A percentile compares a stretch with the other conserved stretches of the same genome.
phyloP scores from a whole-genome alignment of 306 rosid genomes.

The Citrullus colocynthis region DNA sequence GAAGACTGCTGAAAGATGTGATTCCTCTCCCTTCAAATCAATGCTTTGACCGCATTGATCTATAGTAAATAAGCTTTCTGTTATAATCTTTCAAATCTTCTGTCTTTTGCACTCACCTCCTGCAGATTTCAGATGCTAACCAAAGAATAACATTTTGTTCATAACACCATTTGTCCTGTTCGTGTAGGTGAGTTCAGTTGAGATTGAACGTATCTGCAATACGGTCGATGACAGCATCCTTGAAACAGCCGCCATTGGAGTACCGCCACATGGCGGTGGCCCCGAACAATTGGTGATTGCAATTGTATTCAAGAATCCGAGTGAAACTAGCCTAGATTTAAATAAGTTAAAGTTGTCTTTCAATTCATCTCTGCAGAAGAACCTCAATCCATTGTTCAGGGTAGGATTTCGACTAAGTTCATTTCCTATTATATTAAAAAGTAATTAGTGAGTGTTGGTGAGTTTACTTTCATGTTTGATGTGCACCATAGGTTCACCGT shows the following conservation, averaged over 20 bases:
- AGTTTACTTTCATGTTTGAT: neutral
- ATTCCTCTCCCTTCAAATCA: too few species aligned
- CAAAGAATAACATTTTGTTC: neutral
- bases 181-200: constrained; percentile 82
- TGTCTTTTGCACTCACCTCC: neutral
- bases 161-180: neutral
- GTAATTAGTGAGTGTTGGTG: neutral
- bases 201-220: constrained; percentile 88
- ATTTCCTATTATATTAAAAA: neutral
- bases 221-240: constrained; percentile 43
- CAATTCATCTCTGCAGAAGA: constrained; percentile 80
- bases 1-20: too few species aligned
- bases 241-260: constrained; percentile 86
- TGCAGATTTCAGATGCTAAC: neutral
- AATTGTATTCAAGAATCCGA: constrained; percentile 47
- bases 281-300: constrained; percentile 76
- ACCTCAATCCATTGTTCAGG: constrained; percentile 78
- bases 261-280: constrained; percentile 71
- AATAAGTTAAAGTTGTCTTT: constrained; percentile 39
- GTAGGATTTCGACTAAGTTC: constrained; percentile 28
- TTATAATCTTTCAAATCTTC: neutral
- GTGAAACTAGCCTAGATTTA: constrained; percentile 21
- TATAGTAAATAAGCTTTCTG: neutral
- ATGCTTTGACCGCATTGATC: too few species aligned
- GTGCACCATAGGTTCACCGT: constrained; percentile 47